Conservation (phyloP, 306 rosid species). For the Medicago ruthenica region DNA sequence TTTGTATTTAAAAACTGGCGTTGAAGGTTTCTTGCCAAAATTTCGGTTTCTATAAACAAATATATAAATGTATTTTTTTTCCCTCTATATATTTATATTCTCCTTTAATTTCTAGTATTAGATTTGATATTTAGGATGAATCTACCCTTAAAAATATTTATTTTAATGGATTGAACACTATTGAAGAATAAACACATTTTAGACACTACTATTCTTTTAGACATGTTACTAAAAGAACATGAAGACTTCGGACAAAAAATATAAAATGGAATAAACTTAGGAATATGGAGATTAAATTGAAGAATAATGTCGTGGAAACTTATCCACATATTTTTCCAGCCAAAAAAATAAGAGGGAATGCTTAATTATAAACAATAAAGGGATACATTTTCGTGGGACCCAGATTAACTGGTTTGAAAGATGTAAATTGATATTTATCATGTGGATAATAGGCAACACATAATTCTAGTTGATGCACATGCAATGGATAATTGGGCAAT, state of each 20-base stretch:
- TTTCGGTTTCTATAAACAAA: background rate
- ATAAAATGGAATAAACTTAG: background rate
- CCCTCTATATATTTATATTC: background rate
- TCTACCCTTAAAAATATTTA: background rate
- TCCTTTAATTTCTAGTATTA: background rate
- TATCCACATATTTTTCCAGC: conserved; percentile 1
- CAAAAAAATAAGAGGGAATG: background rate
- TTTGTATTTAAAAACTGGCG: background rate
- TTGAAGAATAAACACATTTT: background rate
- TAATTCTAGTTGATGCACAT: conserved; percentile 55
- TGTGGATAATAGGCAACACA: conserved; percentile 28
- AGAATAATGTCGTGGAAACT: conserved; percentile 23
- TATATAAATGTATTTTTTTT: background rate
- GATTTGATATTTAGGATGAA: background rate
- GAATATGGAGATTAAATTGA: background rate
- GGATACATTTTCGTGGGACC: conserved; percentile 15
- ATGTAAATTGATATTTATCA: too few species aligned
- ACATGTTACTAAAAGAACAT: background rate
- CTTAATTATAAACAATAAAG: background rate
- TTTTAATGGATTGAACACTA: background rate
- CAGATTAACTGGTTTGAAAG: conserved; percentile 17
- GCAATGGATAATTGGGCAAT: conserved; percentile 45
- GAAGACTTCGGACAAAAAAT: background rate
- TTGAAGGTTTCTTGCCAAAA: background rate
- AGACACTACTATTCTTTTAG: background rate